Conservation (phyloP, 768 basidiomycete species). For the Leccinum uliginosum region DNA sequence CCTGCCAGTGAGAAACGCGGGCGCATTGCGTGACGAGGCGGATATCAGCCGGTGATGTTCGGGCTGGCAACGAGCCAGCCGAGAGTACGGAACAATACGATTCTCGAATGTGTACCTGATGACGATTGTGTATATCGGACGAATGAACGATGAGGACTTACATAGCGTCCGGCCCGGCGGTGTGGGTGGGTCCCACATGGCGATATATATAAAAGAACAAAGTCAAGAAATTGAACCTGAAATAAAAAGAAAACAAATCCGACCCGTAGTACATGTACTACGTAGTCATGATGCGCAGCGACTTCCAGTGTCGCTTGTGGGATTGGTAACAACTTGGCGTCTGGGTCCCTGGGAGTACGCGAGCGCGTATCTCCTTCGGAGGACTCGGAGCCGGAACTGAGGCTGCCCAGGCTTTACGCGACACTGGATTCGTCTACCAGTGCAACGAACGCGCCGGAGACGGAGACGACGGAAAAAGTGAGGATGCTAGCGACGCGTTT, state of each 20-base stretch:
- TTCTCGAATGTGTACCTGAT: background rate
- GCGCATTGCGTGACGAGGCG: background rate
- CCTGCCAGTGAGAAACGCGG: slow-evolving; percentile 1
- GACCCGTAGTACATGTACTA: background rate
- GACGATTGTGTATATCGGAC: slow-evolving; percentile 1
- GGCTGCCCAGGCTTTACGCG: background rate
- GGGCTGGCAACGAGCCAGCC: slow-evolving; percentile 3
- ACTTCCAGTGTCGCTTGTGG: background rate
- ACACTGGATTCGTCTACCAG: background rate
- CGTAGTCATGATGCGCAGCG: background rate
- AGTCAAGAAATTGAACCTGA: background rate
- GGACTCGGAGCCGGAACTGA: background rate
- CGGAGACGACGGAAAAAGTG: background rate
- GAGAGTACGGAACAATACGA: slow-evolving; percentile 9
- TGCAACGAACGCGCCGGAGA: background rate
- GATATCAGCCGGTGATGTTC: background rate
- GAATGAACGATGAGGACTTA: background rate
- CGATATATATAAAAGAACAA: background rate
- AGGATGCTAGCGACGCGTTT: background rate
- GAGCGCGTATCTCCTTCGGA: background rate
- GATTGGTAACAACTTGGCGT: background rate
- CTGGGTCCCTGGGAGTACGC: background rate
- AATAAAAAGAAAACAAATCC: background rate
- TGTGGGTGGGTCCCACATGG: background rate
- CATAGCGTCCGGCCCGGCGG: background rate